Base-by-base conservation (phyloP, 768 basidiomycete genomes). In the Hypholoma sublateritium region DNA sequence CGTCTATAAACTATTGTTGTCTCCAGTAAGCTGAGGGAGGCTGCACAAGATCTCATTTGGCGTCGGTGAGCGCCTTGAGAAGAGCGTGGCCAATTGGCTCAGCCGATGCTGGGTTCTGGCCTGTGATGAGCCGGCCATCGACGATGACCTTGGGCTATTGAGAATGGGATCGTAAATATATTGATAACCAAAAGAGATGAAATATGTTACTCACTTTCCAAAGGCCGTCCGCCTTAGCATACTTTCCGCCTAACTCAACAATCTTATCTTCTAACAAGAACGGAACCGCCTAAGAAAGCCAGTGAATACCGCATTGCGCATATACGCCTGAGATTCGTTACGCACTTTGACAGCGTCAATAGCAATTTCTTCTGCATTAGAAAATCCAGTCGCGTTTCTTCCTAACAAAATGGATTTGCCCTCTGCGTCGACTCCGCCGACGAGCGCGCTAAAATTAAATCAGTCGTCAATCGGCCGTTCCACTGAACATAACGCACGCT, bases 241-340 rank as follows among this genome's bases (percentile, higher is more conserved):
- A 91, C 19, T 72, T 78, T 0, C 87, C 91, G n/a, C 89, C 89
- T 44, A 89, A 80, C 46, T 70, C 74, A 42, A 59, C 70, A 67
- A 91, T 82, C 69, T 80, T 81, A 68, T 80, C 77, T 73, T 93
- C 90, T 28, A 90, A 74, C 11, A 84, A 74, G 80, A 91, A 92
- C 0, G 89, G 89, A 36, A 92, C 62, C 16, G 74, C 75, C 78
- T 22, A 59, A 50, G 17, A 43, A 46, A 21, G n/a, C n/a, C 42
- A 35, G 32, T 53, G 46, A 59, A 44, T 32, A n/a, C n/a, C n/a
- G 12, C 25, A 45, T 42, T 12, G 24, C 42, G 61, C 22, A 45
- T 55, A 46, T 24, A 37, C 47, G 21, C 61, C 13, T 12, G 7
- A 39, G 45, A 51, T 50, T 32, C 32, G 63, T 70, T 62, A 58